Evolutionary conservation across 2,329 filamentous ascomycete species (phyloP).

Genomic region (Gnomoniopsis sp.): DNA sequence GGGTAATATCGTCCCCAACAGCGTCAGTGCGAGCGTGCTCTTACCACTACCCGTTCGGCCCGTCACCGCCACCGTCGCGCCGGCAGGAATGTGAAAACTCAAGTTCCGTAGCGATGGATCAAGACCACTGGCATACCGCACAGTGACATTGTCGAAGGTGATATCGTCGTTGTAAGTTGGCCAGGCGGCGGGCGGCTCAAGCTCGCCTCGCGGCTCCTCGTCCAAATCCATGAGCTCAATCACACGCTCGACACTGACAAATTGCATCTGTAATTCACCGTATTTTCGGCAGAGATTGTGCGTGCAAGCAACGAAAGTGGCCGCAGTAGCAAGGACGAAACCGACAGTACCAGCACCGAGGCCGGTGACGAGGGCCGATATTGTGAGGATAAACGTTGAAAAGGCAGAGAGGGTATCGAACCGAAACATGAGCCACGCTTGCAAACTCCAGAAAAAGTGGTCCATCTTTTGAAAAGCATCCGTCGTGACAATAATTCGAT

Average conservation of each 20-base stretch:
- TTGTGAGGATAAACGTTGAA: slow-evolving; percentile 70
- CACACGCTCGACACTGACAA: slow-evolving; percentile 84
- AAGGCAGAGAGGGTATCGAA: slow-evolving; percentile 70
- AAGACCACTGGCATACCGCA: slow-evolving; percentile 75
- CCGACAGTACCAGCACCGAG: slow-evolving; percentile 76
- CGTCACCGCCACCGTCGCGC: slow-evolving; percentile 63
- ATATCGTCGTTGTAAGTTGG: slow-evolving; percentile 70
- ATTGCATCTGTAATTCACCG: slow-evolving; percentile 85
- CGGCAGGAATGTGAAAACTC: slow-evolving; percentile 67
- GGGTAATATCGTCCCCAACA: slow-evolving; percentile 55
- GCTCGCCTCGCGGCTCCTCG: slow-evolving; percentile 64
- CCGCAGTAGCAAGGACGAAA: slow-evolving; percentile 74
- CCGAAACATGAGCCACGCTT: slow-evolving; percentile 79
- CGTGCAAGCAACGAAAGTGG: slow-evolving; percentile 65
- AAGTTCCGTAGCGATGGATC: slow-evolving; percentile 69
- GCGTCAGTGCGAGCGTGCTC: slow-evolving; percentile 65
- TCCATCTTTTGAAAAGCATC: slow-evolving; percentile 93
- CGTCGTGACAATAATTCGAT: slow-evolving; percentile 73
- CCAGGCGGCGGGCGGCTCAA: slow-evolving; percentile 73
- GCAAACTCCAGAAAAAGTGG: slow-evolving; percentile 90
- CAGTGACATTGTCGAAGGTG: slow-evolving; percentile 70
- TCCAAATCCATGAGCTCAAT: slow-evolving; percentile 78
- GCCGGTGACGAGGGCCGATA: slow-evolving; percentile 71
- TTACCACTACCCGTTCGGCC: slow-evolving; percentile 87
- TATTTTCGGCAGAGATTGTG: slow-evolving; percentile 76